These are phyloP conservation scores for Truncatella angustata DNA, from an alignment of 2,329 filamentous ascomycete species.

Conservation along the genomic window DNA sequence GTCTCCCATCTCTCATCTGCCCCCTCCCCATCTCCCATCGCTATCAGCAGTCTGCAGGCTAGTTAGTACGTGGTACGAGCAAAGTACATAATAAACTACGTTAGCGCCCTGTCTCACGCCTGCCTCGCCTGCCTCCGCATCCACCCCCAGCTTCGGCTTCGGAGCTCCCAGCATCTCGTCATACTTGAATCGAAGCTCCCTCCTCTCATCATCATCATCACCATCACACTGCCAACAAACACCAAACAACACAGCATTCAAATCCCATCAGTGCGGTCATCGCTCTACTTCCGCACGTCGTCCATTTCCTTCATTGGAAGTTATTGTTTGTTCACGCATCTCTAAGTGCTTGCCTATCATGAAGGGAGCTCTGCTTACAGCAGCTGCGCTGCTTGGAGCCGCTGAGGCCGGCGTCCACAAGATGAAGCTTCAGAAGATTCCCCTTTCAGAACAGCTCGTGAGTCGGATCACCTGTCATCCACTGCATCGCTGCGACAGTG, in stretches of 20 bases:
- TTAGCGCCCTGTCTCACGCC: too few relatives aligned
- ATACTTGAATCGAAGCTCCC: constrained; percentile 4
- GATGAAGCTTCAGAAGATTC: constrained; percentile 97
- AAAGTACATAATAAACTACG: too few relatives aligned
- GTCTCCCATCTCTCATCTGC: neutral
- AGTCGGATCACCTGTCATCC: constrained; percentile 33
- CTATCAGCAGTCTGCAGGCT: constrained; percentile 4
- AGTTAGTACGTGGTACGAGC: too few relatives aligned
- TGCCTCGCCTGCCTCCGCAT: neutral
- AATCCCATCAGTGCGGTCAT: neutral
- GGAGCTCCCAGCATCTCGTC: constrained; percentile 6
- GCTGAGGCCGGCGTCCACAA: constrained; percentile 87
- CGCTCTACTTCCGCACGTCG: neutral
- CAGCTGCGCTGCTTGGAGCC: constrained; percentile 77
- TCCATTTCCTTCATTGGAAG: neutral
- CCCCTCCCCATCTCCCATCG: neutral
- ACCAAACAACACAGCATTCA: neutral
- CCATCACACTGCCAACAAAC: too few relatives aligned
- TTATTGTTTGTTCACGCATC: neutral
- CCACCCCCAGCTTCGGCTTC: constrained; percentile 1
- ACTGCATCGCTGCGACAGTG: too few relatives aligned
- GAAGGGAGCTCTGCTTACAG: constrained; percentile 81
- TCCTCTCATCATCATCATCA: constrained; percentile 10
- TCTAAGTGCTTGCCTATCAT: constrained; percentile 54
- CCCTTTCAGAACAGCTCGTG: constrained; percentile 89